Evolutionary conservation across 169 alveolate species (phyloP).

Genomic region (Plasmodium inui): DNA sequence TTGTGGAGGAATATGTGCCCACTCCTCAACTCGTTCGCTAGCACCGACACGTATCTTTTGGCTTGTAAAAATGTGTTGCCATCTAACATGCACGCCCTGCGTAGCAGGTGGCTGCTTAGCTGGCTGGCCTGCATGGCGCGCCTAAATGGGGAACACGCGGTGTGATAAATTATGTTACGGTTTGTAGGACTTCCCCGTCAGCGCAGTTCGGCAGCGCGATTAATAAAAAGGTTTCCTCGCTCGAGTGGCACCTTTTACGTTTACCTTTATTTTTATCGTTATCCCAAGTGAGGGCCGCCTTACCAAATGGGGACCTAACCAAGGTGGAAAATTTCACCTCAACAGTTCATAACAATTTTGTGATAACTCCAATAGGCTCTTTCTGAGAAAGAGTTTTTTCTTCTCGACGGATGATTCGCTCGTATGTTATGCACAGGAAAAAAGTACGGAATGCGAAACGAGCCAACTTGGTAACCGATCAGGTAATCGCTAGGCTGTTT

Average conservation of each 20-base stretch:
- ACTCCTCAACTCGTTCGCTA: slow-evolving; percentile 67
- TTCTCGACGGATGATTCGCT: neutral
- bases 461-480: neutral
- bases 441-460: neutral
- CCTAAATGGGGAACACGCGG: neutral
- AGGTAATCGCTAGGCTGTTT: neutral
- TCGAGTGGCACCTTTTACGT: neutral
- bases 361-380: neutral
- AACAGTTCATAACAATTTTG: neutral
- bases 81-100: neutral
- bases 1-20: slow-evolving; percentile 57
- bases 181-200: neutral
- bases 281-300: neutral
- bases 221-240: neutral
- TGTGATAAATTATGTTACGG: neutral
- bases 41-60: slow-evolving; percentile 38
- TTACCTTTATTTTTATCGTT: neutral
- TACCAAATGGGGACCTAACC: neutral
- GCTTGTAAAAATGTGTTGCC: neutral
- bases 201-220: neutral
- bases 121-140: neutral
- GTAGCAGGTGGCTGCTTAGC: neutral
- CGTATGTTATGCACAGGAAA: neutral
- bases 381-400: neutral
- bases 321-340: neutral